Base-by-base conservation (phyloP, 352 stramenopile species). In the Pythium dissotocum region DNA sequence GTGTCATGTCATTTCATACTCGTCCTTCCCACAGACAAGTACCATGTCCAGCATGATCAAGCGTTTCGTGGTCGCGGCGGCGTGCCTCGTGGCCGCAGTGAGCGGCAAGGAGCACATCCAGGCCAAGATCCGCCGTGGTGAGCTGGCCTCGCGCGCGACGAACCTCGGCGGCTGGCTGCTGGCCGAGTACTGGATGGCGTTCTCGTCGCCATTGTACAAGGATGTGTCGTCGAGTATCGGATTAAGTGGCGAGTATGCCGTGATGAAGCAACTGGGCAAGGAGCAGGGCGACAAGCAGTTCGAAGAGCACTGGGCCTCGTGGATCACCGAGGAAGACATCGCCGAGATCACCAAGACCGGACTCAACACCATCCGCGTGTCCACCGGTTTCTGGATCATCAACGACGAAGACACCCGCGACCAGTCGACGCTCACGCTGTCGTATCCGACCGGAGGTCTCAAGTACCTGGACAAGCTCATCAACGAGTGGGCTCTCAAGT, bases 141-240 rank as follows among this genome's bases (percentile, higher is more conserved):
- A 82, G 32, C 48, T 84, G 2, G 69, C 70, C 7, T 76, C 67
- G 63, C 79, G 83, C 10, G 89, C 86, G 3, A 82, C 91, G 33
- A 97, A 97, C 71, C 72, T 95, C 33, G 89, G 88, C 21, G 85
- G 88, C 56, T 97, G 89, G 89, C 77, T 96, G 13, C 66, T 97
- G 2, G 63, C 81, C 33, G 90, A 97, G 72, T 74, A 84, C 65
- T 95, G 87, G 76, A 93, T 97, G 76, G 91, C 80, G 32, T 81
- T 75, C 58, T 79, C 82, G 12, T 83, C 83, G 6, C 85, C 76
- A n/a, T 87, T 97, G 58, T 96, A 96, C 81, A 82, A 80, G 26
- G 85, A 85, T 48, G 77, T 89, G 36, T 67, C 71, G 77, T 69
- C n/a, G 78, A 90, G 72, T 46, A 62, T 85, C 18, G 65, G 58